phyloP scores from a whole-genome alignment of 306 rosid genomes.

The Vicia sativa region DNA sequence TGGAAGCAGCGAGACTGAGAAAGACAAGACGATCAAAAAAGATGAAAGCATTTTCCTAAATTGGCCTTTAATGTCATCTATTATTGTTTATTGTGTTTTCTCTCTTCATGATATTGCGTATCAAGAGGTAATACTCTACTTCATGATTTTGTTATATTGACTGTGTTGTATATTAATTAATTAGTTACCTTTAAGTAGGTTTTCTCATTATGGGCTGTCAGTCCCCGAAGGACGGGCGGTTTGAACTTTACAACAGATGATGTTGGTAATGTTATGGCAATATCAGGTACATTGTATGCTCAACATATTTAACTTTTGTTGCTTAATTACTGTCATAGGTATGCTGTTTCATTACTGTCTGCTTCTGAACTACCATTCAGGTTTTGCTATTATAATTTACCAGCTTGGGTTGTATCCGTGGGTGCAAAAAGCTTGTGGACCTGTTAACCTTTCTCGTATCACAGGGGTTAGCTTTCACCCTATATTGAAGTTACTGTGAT shows the following conservation, averaged over 20 bases:
- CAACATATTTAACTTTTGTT: no score
- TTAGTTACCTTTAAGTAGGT: slow-evolving; percentile 37
- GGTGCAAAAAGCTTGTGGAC: slow-evolving; percentile 53
- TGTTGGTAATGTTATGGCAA: slow-evolving; percentile 56
- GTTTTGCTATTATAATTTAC: slow-evolving; percentile 56
- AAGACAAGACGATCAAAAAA: slow-evolving; percentile 27
- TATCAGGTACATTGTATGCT: slow-evolving; percentile 51
- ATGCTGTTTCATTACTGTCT: no score
- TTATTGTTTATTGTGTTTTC: slow-evolving; percentile 64
- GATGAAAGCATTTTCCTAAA: slow-evolving; percentile 58
- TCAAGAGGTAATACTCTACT: slow-evolving; percentile 59
- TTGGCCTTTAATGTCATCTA: slow-evolving; percentile 85
- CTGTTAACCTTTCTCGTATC: slow-evolving; percentile 50
- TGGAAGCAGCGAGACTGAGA: slow-evolving; percentile 35
- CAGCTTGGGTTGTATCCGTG: slow-evolving; percentile 58
- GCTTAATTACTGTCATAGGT: no score
- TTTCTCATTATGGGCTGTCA: slow-evolving; percentile 79
- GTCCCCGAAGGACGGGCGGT: slow-evolving; percentile 69
- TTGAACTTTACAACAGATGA: slow-evolving; percentile 52
- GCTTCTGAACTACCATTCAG: slow-evolving; percentile 34
- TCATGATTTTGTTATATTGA: not conserved
- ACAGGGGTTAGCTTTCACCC: slow-evolving; percentile 46
- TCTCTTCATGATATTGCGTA: slow-evolving; percentile 87
- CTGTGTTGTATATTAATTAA: no score
- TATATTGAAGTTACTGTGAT: no score